Evolutionary conservation across 495 filamentous ascomycete species (phyloP), one percentile per base, ranked within the genome.

Genomic region (Xylaria venustula): DNA sequence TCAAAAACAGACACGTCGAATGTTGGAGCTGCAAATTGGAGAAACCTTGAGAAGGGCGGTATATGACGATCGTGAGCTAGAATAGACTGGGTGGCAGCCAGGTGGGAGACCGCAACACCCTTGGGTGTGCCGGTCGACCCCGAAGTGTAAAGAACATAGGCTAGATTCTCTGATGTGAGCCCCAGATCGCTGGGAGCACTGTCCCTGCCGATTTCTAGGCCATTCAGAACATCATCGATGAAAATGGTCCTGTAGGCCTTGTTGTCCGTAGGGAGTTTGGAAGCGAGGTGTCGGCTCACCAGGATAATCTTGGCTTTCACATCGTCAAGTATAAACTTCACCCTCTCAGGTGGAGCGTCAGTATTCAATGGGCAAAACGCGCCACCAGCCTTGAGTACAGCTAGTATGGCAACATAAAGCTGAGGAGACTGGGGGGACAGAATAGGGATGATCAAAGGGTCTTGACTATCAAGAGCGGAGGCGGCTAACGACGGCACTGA

Each of bases 1-100:
- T 96, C 91, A 60, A 94, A 94, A 0, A 93, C 85, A 0, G 89
- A 93, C 3, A 95, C 91, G 67, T 96, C 91, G 64, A 96, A 96
- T 0, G 90, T 93, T 0, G 90, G 89, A 7, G 89, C 85, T 0
- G 91, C 91, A 68, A 95, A 95, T 73, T 96, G 91, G 2, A 96
- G 82, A 71, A 94, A 94, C 28, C 91, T 80, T 22, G 77, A 73
- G 63, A 93, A 93, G 0, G 50, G 37, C 7, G 91, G 91, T 56
- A 96, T 86, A 62, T 90, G 81, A 30, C 75, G 75, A 57, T 93
- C 82, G 66, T 96, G 91, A 5, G 90, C 88, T 36, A 93, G 81
- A 15, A 96, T 72, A 60, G 84, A 86, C 64, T 93, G 91, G 1
- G 88, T 87, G 20, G 77, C 91, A 15, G 92, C 89, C 11, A 78